Conservation (phyloP, 148 eudicot species). For the Camellia sinensis region DNA sequence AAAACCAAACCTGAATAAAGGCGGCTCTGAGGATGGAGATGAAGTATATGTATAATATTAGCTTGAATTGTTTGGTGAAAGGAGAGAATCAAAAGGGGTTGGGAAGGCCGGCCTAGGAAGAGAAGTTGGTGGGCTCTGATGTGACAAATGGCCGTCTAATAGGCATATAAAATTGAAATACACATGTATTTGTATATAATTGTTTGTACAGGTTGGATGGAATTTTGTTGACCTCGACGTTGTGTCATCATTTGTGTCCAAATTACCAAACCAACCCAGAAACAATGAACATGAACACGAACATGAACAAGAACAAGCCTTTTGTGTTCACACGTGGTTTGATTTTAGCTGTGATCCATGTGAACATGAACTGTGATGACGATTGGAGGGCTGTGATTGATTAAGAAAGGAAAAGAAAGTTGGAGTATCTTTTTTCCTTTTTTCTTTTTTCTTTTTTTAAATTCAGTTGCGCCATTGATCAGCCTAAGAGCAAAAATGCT, state of each 20-base stretch:
- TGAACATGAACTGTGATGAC: background rate
- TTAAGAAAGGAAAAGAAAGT: background rate
- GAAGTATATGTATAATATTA: background rate
- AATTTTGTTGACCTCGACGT: background rate
- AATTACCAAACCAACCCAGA: background rate
- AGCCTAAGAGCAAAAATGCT: too few relatives aligned
- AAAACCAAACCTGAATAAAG: slow-evolving; percentile 35
- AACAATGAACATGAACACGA: too few relatives aligned
- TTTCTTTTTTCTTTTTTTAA: too few relatives aligned
- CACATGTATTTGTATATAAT: background rate
- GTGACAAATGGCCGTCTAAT: background rate
- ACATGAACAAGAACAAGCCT: background rate
- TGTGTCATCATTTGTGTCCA: background rate
- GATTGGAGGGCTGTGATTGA: background rate
- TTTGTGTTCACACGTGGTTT: slow-evolving; percentile 14
- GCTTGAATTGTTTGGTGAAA: background rate
- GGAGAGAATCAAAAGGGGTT: slow-evolving; percentile 4
- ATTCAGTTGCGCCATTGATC: too few relatives aligned
- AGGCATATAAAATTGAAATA: background rate
- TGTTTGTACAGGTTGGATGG: background rate
- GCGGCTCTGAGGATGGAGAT: slow-evolving; percentile 7
- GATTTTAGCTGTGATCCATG: background rate
- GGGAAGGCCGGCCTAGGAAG: slow-evolving; percentile 13
- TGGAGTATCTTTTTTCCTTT: too few relatives aligned
- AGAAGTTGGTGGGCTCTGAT: background rate